Percentiles rank a stretch among this genome's conserved stretches.
Evolutionary conservation across 768 basidiomycete genomes (phyloP).

Genomic region (Collybia sordida): DNA sequence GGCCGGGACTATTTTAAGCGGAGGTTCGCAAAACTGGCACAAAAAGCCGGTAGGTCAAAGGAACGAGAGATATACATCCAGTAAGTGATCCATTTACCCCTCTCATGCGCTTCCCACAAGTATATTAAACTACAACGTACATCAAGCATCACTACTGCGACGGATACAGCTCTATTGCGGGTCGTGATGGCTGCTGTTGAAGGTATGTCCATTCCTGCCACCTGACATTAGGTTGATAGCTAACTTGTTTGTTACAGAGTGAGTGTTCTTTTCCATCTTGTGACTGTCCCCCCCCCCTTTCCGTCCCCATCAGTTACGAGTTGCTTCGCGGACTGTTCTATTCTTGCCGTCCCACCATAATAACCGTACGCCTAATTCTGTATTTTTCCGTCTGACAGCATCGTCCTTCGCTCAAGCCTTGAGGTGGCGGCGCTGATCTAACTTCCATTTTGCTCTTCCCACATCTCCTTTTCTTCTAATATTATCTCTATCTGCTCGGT

Average conservation of each 20-base stretch:
- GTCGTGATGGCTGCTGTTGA: slow-evolving; percentile 96
- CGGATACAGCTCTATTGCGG: slow-evolving; percentile 83
- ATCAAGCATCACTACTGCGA: slow-evolving; percentile 81
- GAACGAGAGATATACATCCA: slow-evolving; percentile 93
- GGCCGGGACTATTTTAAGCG: slow-evolving; percentile 91
- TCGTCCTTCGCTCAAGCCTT: slow-evolving; percentile 66
- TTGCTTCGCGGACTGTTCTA: slow-evolving; percentile 18
- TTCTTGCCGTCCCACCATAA: slow-evolving; percentile 15
- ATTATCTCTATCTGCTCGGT: slow-evolving; percentile 15
- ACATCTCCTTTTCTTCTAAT: slow-evolving; percentile 15
- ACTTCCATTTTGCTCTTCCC: slow-evolving; percentile 13
- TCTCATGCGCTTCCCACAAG: not conserved
- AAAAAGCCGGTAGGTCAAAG: slow-evolving; percentile 81
- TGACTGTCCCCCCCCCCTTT: slow-evolving; percentile 22
- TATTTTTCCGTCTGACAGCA: slow-evolving; percentile 48
- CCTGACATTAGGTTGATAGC: slow-evolving; percentile 2
- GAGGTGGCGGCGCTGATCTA: slow-evolving; percentile 66
- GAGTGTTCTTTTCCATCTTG: slow-evolving; percentile 42
- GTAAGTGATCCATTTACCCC: slow-evolving; percentile 42
- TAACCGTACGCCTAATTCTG: slow-evolving; percentile 18
- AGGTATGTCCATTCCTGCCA: slow-evolving; percentile 55
- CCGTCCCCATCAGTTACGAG: slow-evolving; percentile 20
- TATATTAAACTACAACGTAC: slow-evolving; percentile 13
- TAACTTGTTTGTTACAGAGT: slow-evolving; percentile 47
- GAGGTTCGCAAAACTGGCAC: slow-evolving; percentile 78